Conservation (phyloP, 805 yeast species). For the Wickerhamomyces bovis region DNA sequence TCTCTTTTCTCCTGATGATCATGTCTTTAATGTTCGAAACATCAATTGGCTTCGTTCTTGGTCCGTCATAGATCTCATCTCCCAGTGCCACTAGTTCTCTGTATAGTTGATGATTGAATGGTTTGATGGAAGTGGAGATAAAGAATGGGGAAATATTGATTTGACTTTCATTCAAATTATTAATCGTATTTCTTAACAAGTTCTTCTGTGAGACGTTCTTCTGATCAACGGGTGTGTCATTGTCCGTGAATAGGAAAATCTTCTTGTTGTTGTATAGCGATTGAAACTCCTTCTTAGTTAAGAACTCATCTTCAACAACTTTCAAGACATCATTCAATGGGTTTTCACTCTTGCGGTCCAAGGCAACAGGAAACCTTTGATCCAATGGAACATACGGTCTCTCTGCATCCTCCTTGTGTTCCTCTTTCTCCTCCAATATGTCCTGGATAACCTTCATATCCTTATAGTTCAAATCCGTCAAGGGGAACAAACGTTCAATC, state of each 20-base stretch:
- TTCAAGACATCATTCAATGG: conserved; percentile 41
- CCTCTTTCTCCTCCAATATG: conserved; percentile 37
- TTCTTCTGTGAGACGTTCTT: conserved; percentile 34
- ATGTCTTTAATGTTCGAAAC: conserved; percentile 38
- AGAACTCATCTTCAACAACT: conserved; percentile 50
- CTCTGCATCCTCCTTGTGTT: conserved; percentile 4
- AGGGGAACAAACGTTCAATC: conserved; percentile 42
- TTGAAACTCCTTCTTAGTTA: conserved; percentile 32
- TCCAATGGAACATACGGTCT: conserved; percentile 21
- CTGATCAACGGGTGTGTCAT: conserved; percentile 56
- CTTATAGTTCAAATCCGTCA: conserved; percentile 48
- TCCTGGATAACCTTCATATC: conserved; percentile 54
- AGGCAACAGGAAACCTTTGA: conserved; percentile 25
- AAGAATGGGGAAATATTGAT: conserved; percentile 63
- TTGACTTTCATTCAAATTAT: conserved; percentile 50
- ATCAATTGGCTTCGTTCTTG: conserved; percentile 36
- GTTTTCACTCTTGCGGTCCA: conserved; percentile 18
- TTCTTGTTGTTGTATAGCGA: conserved; percentile 48
- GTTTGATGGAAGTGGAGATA: conserved; percentile 30
- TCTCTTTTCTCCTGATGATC: conserved; percentile 52
- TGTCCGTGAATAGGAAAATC: conserved; percentile 67
- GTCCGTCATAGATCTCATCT: conserved; percentile 29
- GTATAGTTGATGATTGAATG: conserved; percentile 45
- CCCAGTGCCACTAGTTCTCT: conserved; percentile 39
- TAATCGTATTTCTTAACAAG: conserved; percentile 48